Percentiles rank a stretch among this genome's conserved stretches.
These are phyloP conservation scores for Plasmopara muralis DNA, from an alignment of 352 stramenopile genomes.

Conservation along the genomic window DNA sequence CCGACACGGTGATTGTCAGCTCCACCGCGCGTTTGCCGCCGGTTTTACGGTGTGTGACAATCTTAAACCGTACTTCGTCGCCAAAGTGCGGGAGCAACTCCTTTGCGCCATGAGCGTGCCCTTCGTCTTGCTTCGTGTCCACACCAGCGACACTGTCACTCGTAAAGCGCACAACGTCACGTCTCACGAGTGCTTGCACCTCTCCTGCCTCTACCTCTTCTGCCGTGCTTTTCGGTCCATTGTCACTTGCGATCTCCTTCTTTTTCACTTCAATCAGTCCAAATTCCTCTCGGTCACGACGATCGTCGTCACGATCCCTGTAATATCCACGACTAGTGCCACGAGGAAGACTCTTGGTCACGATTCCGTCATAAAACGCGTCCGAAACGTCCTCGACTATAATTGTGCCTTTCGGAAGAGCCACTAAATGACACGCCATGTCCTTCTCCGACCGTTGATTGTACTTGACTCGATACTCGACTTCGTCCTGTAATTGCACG, in stretches of 20 bases:
- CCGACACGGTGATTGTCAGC: conserved; percentile 47
- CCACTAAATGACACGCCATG: conserved; percentile 58
- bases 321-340: conserved; percentile 25
- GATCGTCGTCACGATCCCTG: conserved; percentile 29
- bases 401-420: conserved; percentile 66
- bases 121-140: conserved; percentile 16
- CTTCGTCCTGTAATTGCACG: conserved; percentile 60
- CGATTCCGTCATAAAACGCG: conserved; percentile 45
- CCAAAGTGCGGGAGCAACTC: conserved; percentile 43
- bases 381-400: conserved; percentile 59
- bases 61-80: conserved; percentile 66
- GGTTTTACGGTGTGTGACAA: conserved; percentile 64
- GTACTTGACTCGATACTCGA: conserved; percentile 67
- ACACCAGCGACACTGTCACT: conserved; percentile 32
- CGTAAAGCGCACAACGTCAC: conserved; percentile 50
- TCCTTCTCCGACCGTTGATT: conserved; percentile 72
- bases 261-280: conserved; percentile 42
- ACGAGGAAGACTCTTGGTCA: conserved; percentile 59
- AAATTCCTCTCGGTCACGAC: conserved; percentile 33
- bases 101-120: conserved; percentile 6
- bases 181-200: conserved; percentile 16
- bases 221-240: conserved; percentile 1
- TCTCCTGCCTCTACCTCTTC: conserved; percentile 10
- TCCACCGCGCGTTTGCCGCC: conserved; percentile 60
- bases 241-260: conserved; percentile 2